Conservation (phyloP, 305 asterid species). For the Fraxinus greggii region DNA sequence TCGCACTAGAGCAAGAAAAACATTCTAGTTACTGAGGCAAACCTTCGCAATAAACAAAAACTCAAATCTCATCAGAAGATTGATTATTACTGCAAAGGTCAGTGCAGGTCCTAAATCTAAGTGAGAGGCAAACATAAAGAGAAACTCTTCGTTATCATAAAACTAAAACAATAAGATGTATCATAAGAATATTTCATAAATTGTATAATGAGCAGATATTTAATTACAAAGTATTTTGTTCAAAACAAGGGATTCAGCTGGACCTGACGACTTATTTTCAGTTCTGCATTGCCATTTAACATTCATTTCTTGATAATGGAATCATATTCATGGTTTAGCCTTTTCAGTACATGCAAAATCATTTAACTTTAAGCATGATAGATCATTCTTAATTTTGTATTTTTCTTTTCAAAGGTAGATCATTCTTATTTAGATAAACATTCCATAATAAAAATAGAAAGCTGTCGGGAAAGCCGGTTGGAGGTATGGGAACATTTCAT, state of each 20-base stretch:
- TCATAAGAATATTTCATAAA: neutral
- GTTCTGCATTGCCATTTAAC: constrained; percentile 11
- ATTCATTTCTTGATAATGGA: neutral
- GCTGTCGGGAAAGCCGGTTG: neutral
- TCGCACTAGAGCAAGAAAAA: constrained; percentile 29
- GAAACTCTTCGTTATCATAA: neutral
- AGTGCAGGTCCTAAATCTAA: neutral
- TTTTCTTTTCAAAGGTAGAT: neutral
- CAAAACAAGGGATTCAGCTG: neutral
- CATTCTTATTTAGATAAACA: neutral
- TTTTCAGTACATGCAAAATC: neutral
- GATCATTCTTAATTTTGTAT: neutral
- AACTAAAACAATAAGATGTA: neutral
- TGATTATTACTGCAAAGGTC: neutral
- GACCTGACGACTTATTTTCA: neutral
- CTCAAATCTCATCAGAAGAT: constrained; percentile 1
- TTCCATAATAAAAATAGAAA: neutral
- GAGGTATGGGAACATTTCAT: neutral
- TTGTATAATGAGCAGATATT: neutral
- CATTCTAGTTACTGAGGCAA: constrained; percentile 11
- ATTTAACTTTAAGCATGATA: neutral
- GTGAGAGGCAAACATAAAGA: neutral
- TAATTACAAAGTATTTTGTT: neutral
- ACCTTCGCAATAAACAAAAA: constrained; percentile 1
- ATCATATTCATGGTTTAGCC: neutral